phyloP scores from a whole-genome alignment of 2,329 filamentous ascomycete genomes.

The Alternaria alternata region DNA sequence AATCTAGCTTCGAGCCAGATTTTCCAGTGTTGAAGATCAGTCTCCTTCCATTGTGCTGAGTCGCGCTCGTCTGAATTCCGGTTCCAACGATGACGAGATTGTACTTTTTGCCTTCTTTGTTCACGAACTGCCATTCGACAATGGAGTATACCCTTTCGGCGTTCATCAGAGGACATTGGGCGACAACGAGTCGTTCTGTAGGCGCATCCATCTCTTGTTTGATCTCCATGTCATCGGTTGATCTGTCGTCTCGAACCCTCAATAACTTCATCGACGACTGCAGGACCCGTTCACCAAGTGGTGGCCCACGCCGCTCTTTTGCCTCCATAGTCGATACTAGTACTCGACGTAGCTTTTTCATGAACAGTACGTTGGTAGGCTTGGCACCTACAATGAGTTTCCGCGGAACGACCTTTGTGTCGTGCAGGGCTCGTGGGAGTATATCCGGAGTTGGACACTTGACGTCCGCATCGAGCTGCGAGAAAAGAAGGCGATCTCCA shows the following conservation, averaged over 20 bases:
- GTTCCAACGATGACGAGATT: conserved; percentile 70
- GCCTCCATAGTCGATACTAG: conserved; percentile 57
- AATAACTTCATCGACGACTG: conserved; percentile 47
- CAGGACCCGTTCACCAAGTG: conserved; percentile 47
- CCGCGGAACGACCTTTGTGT: conserved; percentile 36
- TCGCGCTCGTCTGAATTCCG: conserved; percentile 26
- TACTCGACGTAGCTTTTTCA: conserved; percentile 55
- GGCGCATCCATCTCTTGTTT: conserved; percentile 36
- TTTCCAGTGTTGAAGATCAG: conserved; percentile 41
- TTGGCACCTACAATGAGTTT: conserved; percentile 36
- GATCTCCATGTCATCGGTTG: conserved; percentile 25
- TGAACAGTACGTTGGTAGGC: conserved; percentile 54
- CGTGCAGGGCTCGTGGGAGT: not conserved
- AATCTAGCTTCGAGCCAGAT: conserved; percentile 59
- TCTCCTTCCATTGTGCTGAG: conserved; percentile 38
- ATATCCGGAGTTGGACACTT: conserved; percentile 17
- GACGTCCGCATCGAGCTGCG: conserved; percentile 54
- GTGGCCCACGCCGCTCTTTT: conserved; percentile 42
- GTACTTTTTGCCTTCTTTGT: conserved; percentile 64
- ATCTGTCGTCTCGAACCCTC: conserved; percentile 29
- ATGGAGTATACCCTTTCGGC: conserved; percentile 69
- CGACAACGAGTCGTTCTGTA: conserved; percentile 54
- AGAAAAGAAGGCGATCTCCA: conserved; percentile 58
- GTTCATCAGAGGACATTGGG: conserved; percentile 63
- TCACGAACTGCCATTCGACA: conserved; percentile 69